These are phyloP conservation scores for Rhinocladiella similis DNA, from an alignment of 2,329 filamentous ascomycete genomes.

Conservation along the genomic window DNA sequence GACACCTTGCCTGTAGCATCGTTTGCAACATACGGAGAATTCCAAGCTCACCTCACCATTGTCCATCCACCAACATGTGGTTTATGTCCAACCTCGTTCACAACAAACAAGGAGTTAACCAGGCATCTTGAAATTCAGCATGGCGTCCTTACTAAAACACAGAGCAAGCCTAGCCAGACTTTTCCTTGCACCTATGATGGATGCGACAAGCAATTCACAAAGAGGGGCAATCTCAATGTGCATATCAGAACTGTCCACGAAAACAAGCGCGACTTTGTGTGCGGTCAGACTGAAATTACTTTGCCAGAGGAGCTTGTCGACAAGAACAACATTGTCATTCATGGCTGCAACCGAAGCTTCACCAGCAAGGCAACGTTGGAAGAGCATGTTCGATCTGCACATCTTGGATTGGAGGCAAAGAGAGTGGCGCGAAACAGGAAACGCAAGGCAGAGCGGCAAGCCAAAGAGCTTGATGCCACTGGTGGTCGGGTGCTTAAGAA, in stretches of 20 bases:
- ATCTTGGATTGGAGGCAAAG: conserved; percentile 62
- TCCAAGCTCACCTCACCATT: conserved; percentile 71
- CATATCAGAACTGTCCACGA: conserved; percentile 79
- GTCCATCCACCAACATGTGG: conserved; percentile 72
- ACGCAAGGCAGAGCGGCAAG: conserved; percentile 39
- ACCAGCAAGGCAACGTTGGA: conserved; percentile 76
- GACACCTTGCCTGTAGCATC: conserved; percentile 43
- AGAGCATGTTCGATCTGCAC: conserved; percentile 80
- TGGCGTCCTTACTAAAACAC: conserved; percentile 45
- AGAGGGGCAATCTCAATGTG: conserved; percentile 76
- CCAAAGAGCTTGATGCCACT: conserved; percentile 18
- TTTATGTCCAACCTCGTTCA: conserved; percentile 70
- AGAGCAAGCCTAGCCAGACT: conserved; percentile 49
- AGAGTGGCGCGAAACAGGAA: conserved; percentile 41
- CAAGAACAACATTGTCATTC: conserved; percentile 57
- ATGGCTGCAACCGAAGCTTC: conserved; percentile 75
- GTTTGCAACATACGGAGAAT: conserved; percentile 70
- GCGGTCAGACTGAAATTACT: conserved; percentile 66
- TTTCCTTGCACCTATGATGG: conserved; percentile 63
- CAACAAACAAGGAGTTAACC: conserved; percentile 66
- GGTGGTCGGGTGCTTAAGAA: conserved; percentile 17
- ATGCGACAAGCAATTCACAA: conserved; percentile 77
- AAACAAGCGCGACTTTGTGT: conserved; percentile 72
- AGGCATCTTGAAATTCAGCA: conserved; percentile 79
- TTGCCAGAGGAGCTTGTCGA: conserved; percentile 57